Evolutionary conservation across 2,329 filamentous ascomycete genomes (phyloP).

Genomic region (Fusarium sp.): DNA sequence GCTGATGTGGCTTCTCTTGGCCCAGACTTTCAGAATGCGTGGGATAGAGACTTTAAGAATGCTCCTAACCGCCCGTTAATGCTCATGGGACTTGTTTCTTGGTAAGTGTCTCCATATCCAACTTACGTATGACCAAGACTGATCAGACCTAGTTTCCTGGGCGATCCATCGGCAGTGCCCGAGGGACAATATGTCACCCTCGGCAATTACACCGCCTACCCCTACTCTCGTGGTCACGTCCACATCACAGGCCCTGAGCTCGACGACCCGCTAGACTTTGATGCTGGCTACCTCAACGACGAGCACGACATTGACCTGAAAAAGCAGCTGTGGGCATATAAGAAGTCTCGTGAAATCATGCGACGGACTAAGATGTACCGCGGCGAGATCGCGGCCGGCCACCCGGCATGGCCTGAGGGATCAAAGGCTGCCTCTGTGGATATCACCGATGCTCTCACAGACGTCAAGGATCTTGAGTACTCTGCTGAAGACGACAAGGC

Average conservation of each 20-base stretch:
- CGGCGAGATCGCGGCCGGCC: constrained; percentile 56
- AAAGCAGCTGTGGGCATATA: constrained; percentile 73
- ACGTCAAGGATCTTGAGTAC: constrained; percentile 58
- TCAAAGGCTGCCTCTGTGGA: constrained; percentile 59
- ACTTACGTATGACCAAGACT: background rate
- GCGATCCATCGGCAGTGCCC: constrained; percentile 53
- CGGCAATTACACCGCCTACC: constrained; percentile 57
- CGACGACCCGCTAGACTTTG: constrained; percentile 63
- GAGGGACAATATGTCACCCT: constrained; percentile 63
- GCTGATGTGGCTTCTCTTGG: constrained; percentile 63
- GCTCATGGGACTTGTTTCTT: constrained; percentile 52
- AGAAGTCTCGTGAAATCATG: constrained; percentile 70
- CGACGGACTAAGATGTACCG: constrained; percentile 66
- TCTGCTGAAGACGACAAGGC: constrained; percentile 61
- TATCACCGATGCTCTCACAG: constrained; percentile 52
- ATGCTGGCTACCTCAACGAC: constrained; percentile 67
- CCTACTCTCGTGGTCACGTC: constrained; percentile 68
- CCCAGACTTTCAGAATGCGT: constrained; percentile 62
- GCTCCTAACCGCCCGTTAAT: constrained; percentile 59
- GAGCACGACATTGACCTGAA: constrained; percentile 68
- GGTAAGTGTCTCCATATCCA: constrained; percentile 16
- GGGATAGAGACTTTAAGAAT: constrained; percentile 65
- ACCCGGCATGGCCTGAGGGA: constrained; percentile 57
- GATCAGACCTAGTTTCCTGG: constrained; percentile 50
- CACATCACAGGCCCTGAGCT: constrained; percentile 64